Base-by-base conservation (phyloP, 164 flowering plant genomes). In the Chloranthus sessilifolius region DNA sequence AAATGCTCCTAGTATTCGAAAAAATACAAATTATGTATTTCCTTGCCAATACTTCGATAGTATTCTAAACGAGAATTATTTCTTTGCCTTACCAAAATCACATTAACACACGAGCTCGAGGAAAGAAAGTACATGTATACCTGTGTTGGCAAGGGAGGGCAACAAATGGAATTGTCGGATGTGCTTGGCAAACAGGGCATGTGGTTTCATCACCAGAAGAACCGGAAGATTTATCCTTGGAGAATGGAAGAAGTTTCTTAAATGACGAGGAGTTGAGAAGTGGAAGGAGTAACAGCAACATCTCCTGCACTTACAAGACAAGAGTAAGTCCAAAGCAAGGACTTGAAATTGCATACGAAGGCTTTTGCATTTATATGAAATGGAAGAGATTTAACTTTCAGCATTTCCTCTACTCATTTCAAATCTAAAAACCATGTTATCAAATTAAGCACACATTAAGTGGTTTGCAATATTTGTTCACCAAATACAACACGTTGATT, bases 111-210 rank as follows among this genome's bases (percentile, higher is more conserved):
- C 6, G 36, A 3, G 0, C 9, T 4, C 16, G 25, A 58, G n/a
- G 11, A 23, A 14, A 25, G 3, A 23, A 40, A 35, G 19, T 22
- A 17, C 26, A n/a, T 28, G 43, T 28, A 26, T 71, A 92, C 99
- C 95, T 87, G 75, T 94, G 99, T 64, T 83, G 81, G 61, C 99
- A 94, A 44, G 97, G 99, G 23, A 87, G 76, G 53, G 99, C 99
- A 43, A 82, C 59, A 71, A 81, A 94, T 25, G 94, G 83, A 69
- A 70, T 75, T 47, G 80, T 80, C 41, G 99, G 97, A 51, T 59
- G 75, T 14, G 78, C 70, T 52, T 62, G 85, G 68, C 95, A 94
- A 63, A 94, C 73, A 24, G 99, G 97, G 65, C 97, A 94, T 19
- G 67, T 43, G 27, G 50, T 57, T 42, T 72, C 88, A 60, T 85